phyloP scores from a whole-genome alignment of 140 eudicot species.

The Stevia rebaudiana region DNA sequence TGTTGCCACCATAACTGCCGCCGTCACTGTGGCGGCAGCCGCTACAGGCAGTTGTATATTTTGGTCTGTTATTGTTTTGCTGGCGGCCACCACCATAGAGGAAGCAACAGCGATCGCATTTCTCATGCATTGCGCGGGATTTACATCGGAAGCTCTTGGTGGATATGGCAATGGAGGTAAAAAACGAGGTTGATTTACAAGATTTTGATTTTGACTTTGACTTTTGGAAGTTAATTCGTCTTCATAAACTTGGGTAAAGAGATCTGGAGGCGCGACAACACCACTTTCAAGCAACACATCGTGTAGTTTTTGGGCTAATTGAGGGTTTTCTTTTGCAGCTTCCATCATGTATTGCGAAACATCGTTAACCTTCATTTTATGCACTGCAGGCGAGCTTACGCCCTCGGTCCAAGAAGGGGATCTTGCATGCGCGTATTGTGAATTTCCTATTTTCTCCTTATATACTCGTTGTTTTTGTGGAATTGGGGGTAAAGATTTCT shows the following conservation, averaged over 20 bases:
- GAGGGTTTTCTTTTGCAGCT: conserved; percentile 97
- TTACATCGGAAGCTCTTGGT: conserved; percentile 28
- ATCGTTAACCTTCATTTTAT: conserved; percentile 76
- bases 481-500: conserved; percentile 10
- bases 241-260: conserved; percentile 63
- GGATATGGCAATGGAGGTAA: conserved; percentile 74
- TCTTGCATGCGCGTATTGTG: conserved; percentile 43
- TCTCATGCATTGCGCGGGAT: conserved; percentile 32
- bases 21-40: conserved; percentile 81
- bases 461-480: conserved; percentile 5
- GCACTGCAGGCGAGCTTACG: conserved; percentile 76
- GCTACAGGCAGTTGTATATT: conserved; percentile 76
- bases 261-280: conserved; percentile 81
- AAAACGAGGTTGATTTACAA: conserved; percentile 36
- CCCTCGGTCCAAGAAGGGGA: conserved; percentile 99
- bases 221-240: conserved; percentile 38
- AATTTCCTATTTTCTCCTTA: conserved; percentile 36
- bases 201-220: conserved; percentile 16
- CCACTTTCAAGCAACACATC: conserved; percentile 93
- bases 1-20: conserved; percentile 87
- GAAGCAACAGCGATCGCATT: conserved; percentile 87
- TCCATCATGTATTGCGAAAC: conserved; percentile 93
- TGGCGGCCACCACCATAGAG: conserved; percentile 73
- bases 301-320: conserved; percentile 88
- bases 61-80: conserved; percentile 38